Base-by-base conservation (phyloP, 192 early-diverging fungal genomes). In the Obelidium mucronatum region DNA sequence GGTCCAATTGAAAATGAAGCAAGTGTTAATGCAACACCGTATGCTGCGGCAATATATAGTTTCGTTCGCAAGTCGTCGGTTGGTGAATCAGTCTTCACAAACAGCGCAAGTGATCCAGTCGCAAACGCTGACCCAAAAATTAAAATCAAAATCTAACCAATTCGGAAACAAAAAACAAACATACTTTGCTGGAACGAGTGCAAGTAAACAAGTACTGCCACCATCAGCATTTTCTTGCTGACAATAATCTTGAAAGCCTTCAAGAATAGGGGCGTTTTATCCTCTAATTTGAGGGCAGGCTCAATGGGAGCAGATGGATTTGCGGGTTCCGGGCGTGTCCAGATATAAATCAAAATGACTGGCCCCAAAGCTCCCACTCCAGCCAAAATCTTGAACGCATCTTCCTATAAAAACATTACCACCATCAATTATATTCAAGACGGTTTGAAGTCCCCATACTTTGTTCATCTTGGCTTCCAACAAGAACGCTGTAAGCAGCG, bases 351-450 rank as follows among this genome's bases (percentile, higher is more conserved):
- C 19, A 76, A n/a, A 39, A 56, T 76, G 5, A 76, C n/a, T 13
- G 74, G 53, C 2, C 74, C 74, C 63, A 76, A 42, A 17, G 67
- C 48, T 1, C 76, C 76, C 17, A 77, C 31, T 22, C 52, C 67
- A 1, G 33, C 44, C 48, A 77, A 51, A 31, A 77, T 70, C 59
- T 58, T 55, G 59, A 77, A 77, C 26, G 69, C 54, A 72, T 55
- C 39, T 26, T 59, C 69, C 69, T 72, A 13, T 26, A 2, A 22
- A 22, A 58, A 58, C 17, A 6, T 58, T 58, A n/a, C n/a, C n/a
- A n/a, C n/a, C n/a, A n/a, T n/a, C n/a, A n/a, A n/a, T n/a, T n/a
- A n/a, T n/a, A n/a, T 19, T 24, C 17, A 66, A n/a, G 51, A n/a
- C 13, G 15, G n/a, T n/a, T 52, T n/a, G n/a, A 13, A 13, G 15